Conservation (phyloP, 2,329 filamentous ascomycete genomes). For the Fusarium oxysporum region DNA sequence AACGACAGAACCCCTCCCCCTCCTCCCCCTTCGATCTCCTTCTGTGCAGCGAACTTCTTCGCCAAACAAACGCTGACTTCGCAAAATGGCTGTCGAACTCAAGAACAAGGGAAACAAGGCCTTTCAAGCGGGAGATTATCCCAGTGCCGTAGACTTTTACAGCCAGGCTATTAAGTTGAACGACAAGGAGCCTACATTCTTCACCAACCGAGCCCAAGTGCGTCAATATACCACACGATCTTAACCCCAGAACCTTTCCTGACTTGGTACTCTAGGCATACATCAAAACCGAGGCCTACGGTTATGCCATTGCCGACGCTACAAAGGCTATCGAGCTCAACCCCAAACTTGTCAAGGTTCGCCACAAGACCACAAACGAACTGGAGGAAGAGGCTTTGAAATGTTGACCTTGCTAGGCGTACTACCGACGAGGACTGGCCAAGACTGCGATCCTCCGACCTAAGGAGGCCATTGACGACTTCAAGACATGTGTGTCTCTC, state of each 20-base stretch:
- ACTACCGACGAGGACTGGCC: conserved; percentile 92
- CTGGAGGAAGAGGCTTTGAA: conserved; percentile 5
- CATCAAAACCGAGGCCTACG: conserved; percentile 95
- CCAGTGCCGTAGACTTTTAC: conserved; percentile 83
- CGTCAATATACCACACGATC: conserved; percentile 44
- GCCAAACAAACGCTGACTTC: conserved; percentile 49
- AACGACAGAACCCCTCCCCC: conserved; percentile 34
- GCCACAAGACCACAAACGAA: conserved; percentile 26
- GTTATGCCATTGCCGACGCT: conserved; percentile 91
- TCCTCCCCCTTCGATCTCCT: conserved; percentile 14
- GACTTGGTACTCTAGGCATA: conserved; percentile 70
- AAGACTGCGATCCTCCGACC: conserved; percentile 91
- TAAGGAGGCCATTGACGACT: conserved; percentile 89
- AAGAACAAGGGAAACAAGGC: conserved; percentile 97
- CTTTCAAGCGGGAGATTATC: conserved; percentile 90
- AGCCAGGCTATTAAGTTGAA: conserved; percentile 87
- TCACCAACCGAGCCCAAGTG: conserved; percentile 94
- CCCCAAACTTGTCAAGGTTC: conserved; percentile 87
- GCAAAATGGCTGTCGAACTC: conserved; percentile 77
- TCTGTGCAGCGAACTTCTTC: conserved; percentile 4
- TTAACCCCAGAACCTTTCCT: conserved; percentile 45
- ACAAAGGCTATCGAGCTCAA: conserved; percentile 92
- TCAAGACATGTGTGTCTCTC: conserved; percentile 88
- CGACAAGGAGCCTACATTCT: conserved; percentile 87
- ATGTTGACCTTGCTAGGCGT: conserved; percentile 69